Conservation (phyloP, 2,329 filamentous ascomycete species). For the Fusarium beomiforme region DNA sequence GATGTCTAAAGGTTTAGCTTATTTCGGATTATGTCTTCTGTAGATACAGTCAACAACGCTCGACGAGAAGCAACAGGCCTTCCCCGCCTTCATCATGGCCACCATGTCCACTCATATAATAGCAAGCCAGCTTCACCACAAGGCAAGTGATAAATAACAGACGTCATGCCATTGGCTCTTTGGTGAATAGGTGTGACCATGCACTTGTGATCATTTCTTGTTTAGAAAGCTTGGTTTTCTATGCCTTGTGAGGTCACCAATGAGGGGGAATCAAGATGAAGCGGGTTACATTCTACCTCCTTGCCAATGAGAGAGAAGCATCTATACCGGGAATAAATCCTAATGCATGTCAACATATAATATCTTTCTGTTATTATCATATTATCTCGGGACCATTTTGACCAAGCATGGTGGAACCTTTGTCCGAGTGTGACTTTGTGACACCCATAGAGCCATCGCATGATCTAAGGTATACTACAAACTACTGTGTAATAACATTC, state of each 20-base stretch:
- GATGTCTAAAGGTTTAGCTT: fast-evolving
- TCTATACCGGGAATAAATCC: not conserved
- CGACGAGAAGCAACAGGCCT: fast-evolving
- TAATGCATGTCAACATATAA: too few species aligned
- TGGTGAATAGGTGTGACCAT: fast-evolving
- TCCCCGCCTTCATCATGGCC: not conserved
- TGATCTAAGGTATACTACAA: too few species aligned
- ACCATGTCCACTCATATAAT: fast-evolving
- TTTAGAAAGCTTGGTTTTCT: not conserved
- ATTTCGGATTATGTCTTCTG: fast-evolving
- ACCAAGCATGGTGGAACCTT: too few species aligned
- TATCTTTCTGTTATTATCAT: too few species aligned
- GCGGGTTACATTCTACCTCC: not conserved
- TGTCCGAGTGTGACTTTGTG: too few species aligned
- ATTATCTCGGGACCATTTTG: fast-evolving
- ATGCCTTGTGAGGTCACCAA: slow-evolving; percentile 10
- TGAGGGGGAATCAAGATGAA: slow-evolving; percentile 4
- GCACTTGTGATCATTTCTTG: not conserved
- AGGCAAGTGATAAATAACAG: not conserved
- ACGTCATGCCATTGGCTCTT: not conserved
- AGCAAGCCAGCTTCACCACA: fast-evolving
- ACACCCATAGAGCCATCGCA: too few species aligned
- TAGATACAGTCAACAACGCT: fast-evolving
- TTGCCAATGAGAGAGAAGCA: not conserved
- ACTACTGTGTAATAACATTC: too few species aligned